phyloP scores from a whole-genome alignment of 2,329 filamentous ascomycete genomes.

The Stromatinia cepivora region DNA sequence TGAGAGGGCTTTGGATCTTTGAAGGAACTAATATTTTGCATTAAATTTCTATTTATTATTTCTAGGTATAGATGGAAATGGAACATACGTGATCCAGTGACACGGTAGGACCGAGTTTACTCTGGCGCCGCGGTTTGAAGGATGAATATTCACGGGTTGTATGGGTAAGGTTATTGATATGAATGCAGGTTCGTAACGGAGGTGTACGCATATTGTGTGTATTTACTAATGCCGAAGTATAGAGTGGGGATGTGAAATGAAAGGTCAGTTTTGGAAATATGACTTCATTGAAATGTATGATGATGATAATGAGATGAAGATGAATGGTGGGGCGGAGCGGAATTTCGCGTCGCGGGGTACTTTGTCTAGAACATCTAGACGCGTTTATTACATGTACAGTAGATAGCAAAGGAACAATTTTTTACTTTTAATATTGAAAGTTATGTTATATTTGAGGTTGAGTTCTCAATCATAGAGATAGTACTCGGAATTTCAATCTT shows the following conservation, averaged over 20 bases:
- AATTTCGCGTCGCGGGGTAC: conserved; percentile 22
- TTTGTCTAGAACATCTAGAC: neutral
- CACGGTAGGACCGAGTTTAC: conserved; percentile 47
- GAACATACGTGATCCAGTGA: conserved; percentile 59
- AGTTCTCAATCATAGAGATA: neutral
- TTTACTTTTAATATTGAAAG: neutral
- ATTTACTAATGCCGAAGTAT: neutral
- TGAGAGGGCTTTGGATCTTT: conserved; percentile 54
- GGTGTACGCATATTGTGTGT: neutral
- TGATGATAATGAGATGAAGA: neutral
- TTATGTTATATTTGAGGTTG: neutral
- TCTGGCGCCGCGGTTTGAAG: conserved; percentile 35
- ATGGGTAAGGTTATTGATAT: neutral
- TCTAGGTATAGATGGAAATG: neutral
- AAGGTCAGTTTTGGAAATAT: neutral
- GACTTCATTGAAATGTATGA: neutral
- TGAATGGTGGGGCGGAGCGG: conserved; percentile 15
- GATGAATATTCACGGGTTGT: conserved; percentile 20
- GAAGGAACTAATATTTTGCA: conserved; percentile 50
- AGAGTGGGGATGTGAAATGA: neutral
- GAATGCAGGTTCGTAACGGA: neutral
- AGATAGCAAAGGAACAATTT: neutral
- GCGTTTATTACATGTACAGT: neutral
- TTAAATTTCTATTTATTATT: neutral
- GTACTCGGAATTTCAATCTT: neutral